Percentiles rank a stretch among this genome's conserved stretches.
These are phyloP conservation scores for Didymella glomerata DNA, from an alignment of 2,329 filamentous ascomycete species.

Conservation along the genomic window DNA sequence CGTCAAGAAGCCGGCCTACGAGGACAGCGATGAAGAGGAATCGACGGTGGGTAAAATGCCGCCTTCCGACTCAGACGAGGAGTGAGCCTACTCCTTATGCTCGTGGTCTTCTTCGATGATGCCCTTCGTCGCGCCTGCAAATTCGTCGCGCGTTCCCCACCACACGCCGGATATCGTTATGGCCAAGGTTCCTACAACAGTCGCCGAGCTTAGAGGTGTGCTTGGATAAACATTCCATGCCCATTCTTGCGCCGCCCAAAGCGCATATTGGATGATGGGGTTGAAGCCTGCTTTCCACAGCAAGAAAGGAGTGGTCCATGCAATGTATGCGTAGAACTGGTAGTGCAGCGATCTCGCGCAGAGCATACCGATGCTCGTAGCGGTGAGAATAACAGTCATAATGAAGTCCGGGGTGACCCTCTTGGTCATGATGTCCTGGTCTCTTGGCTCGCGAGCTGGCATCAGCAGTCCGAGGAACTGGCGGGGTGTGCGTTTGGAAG, in stretches of 20 bases:
- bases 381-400: conserved; percentile 77
- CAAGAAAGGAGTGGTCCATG: conserved; percentile 87
- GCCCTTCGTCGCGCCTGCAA: conserved; percentile 48
- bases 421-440: conserved; percentile 65
- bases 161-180: conserved; percentile 71
- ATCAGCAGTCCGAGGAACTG: conserved; percentile 62
- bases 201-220: conserved; percentile 67
- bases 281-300: conserved; percentile 80
- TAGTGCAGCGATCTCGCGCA: conserved; percentile 92
- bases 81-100: conserved; percentile 50
- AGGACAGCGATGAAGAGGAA: conserved; percentile 77
- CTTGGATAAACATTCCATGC: conserved; percentile 97
- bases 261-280: conserved; percentile 69
- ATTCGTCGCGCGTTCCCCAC: conserved; percentile 61
- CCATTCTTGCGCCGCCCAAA: conserved; percentile 86
- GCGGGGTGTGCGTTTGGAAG: conserved; percentile 66
- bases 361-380: conserved; percentile 80
- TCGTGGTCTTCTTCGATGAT: conserved; percentile 41
- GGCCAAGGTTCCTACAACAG: conserved; percentile 76
- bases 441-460: conserved; percentile 48
- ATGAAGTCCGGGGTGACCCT: conserved; percentile 75
- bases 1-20: conserved; percentile 66
- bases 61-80: conserved; percentile 78
- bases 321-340: conserved; percentile 92
- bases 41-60: conserved; percentile 87